Evolutionary conservation across 306 rosid genomes (phyloP), one percentile per base, ranked within the genome.

Genomic region (Dalbergia oliveri): DNA sequence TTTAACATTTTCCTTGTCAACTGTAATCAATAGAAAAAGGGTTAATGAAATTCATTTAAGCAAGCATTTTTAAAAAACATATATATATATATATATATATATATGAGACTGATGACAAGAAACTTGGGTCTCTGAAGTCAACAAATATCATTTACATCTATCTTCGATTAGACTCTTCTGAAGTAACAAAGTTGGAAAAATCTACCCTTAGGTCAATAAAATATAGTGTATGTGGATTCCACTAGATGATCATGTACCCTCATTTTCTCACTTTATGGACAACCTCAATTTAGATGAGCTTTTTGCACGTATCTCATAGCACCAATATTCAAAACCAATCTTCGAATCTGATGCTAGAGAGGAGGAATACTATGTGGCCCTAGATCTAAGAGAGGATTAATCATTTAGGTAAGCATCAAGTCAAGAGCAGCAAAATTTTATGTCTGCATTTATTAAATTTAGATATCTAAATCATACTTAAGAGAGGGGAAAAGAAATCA

Each of bases 1-100:
- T 76, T 86, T 79, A 67, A 90, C 68, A 77, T 93, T 84, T 73
- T 94, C 97, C 77, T 81, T 74, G 51, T 84, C 89, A 81, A 79
- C 99, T 95, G 86, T 23, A 73, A 75, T 70, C 16, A 39, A 58
- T 9, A 47, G 37, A 60, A 80, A 67, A 8, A 6, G 26, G 41
- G 8, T 10, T 47, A 71, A 66, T 11, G 10, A 83, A 72, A 57
- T 58, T n/a, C 39, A 72, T 45, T 21, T 51, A 56, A 64, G 39
- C 43, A 14, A 16, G 50, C 12, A 49, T 57, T 23, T 50, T 12
- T 0, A 3, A 65, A 19, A 61, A 43, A 8, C 19, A 9, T 51
- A 44, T 15, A 43, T 69, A 11, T 8, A 49, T 21, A 21, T 21
- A 21, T 21, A 21, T 21, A 21, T 21, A 21, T 21, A 21, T 21